phyloP scores from a whole-genome alignment of 768 basidiomycete species.

The Holtermannia corniformis region DNA sequence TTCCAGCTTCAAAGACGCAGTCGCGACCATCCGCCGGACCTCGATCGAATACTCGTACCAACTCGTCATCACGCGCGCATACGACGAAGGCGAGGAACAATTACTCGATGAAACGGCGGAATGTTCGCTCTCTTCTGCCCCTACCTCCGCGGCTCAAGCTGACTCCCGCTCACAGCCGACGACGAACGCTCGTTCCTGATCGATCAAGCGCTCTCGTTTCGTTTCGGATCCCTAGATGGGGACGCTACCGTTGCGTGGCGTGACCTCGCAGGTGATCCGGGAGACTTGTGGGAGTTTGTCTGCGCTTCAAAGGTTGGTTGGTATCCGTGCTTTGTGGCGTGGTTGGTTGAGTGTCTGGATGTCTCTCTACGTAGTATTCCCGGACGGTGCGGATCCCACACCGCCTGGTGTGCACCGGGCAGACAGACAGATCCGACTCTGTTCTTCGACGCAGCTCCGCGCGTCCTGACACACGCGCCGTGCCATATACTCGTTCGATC shows the following conservation, averaged over 20 bases:
- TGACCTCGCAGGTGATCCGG: slow-evolving; percentile 74
- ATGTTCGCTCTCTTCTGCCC: slow-evolving; percentile 44
- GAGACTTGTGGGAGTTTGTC: slow-evolving; percentile 90
- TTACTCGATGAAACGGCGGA: slow-evolving; percentile 75
- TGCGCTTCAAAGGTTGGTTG: slow-evolving; percentile 42
- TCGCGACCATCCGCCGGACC: slow-evolving; percentile 77
- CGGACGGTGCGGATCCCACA: too few species aligned
- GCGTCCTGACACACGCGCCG: too few species aligned
- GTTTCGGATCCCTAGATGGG: slow-evolving; percentile 56
- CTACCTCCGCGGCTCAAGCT: slow-evolving; percentile 46
- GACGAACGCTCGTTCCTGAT: slow-evolving; percentile 90
- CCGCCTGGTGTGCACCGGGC: too few species aligned
- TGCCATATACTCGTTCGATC: too few species aligned
- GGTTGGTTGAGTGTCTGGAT: too few species aligned
- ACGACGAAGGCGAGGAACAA: slow-evolving; percentile 93
- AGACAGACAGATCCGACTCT: too few species aligned
- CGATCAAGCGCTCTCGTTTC: slow-evolving; percentile 80
- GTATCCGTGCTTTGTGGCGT: neutral
- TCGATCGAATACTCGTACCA: slow-evolving; percentile 65
- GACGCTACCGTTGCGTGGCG: slow-evolving; percentile 83
- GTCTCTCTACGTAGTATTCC: too few species aligned
- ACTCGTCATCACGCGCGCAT: slow-evolving; percentile 89
- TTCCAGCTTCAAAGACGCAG: slow-evolving; percentile 86
- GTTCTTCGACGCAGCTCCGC: too few species aligned
- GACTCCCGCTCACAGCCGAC: slow-evolving; percentile 64